Base-by-base conservation (phyloP, 2,329 filamentous ascomycete genomes). In the Achaetomium macrosporum region DNA sequence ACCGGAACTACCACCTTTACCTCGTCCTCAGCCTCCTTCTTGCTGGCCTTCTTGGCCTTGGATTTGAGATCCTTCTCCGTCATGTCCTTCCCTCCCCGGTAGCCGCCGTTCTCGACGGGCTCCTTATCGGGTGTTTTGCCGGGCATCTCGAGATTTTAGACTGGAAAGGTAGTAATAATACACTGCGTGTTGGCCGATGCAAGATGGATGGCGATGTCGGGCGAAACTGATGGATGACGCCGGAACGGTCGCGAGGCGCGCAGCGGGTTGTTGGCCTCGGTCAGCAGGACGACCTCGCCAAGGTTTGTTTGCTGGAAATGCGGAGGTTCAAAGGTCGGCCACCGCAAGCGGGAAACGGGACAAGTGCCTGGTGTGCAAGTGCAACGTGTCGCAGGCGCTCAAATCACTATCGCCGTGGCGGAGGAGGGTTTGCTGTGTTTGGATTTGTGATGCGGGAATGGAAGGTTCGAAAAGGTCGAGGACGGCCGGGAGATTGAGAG, bases 1-100 rank as follows among this genome's bases (percentile, higher is more conserved):
- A 84, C 85, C 50, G 87, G 85, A 42, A 90, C 85, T 63, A 90
- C 86, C 59, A 90, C 85, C 47, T 86, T 90, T 85, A 90, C 90
- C 74, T 89, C 85, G 63, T 84, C 84, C 62, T 88, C 85, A 64
- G 79, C 84, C 65, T 90, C 84, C 66, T 90, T 83, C 70, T 83
- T 84, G 63, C 64, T 66, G 17, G 68, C 65, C 72, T 83, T 83
- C 74, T 85, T 85, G 63, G 78, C 79, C 72, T 84, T 85, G 65
- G 74, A 72, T 74, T 87, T 87, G 64, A 77, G 72, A 68, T 78
- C 77, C 68, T 82, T 84, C 66, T 77, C 77, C 68, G 81, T 83
- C 81, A 85, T 86, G 65, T 89, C 85, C 63, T 86, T 80, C 57
- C 80, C 81, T 60, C 81, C 77, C 69, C 75, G 81, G 75, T 66